phyloP scores from a whole-genome alignment of 495 filamentous ascomycete species.

The Neurospora hispaniola region DNA sequence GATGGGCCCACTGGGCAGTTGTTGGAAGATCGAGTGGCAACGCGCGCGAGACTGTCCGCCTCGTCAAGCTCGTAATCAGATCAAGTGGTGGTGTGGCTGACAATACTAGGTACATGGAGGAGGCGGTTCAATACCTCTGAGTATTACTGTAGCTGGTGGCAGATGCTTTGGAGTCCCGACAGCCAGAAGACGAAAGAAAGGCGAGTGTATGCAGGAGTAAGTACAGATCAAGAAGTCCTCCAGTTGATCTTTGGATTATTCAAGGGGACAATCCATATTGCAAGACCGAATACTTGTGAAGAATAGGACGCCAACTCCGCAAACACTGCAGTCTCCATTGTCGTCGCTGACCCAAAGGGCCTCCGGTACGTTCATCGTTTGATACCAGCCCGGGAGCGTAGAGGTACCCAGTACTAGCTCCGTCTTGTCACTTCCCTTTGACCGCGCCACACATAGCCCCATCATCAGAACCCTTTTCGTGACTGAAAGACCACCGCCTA shows the following conservation, averaged over 20 bases:
- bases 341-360: neutral
- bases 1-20: neutral
- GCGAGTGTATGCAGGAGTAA: neutral
- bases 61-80: neutral
- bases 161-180: neutral
- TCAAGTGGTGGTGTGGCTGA: neutral
- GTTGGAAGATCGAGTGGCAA: neutral
- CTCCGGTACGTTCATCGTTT: neutral
- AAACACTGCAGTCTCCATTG: neutral
- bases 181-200: neutral
- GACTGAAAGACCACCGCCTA: neutral
- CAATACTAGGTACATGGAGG: neutral
- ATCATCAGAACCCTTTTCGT: neutral
- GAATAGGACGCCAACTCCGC: neutral
- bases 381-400: neutral
- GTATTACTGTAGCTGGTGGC: neutral
- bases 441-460: neutral
- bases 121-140: neutral
- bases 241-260: neutral
- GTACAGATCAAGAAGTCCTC: neutral
- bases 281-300: neutral
- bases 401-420: neutral
- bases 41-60: neutral
- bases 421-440: neutral
- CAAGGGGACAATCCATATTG: neutral